These are phyloP conservation scores for Tulasnella sp. DNA, from an alignment of 768 basidiomycete species.

Conservation along the genomic window DNA sequence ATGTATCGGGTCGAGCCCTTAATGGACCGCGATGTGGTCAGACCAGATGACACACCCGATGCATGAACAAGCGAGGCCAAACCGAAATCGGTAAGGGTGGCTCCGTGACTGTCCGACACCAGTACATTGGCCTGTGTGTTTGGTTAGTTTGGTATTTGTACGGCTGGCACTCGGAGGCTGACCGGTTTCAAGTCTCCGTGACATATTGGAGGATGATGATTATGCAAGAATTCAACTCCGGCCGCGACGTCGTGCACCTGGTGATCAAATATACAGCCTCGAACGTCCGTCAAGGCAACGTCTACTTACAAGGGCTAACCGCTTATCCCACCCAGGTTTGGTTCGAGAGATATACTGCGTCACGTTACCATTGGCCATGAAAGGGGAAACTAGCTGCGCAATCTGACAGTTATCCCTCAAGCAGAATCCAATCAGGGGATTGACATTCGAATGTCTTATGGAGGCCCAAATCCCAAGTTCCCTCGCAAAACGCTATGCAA, in stretches of 20 bases:
- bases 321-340: too few relatives aligned
- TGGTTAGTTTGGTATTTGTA: neutral
- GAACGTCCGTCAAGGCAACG: too few relatives aligned
- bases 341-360: too few relatives aligned
- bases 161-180: neutral
- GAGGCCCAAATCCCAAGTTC: neutral
- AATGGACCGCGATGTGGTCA: neutral
- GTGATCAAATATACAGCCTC: neutral
- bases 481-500: neutral
- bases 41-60: neutral
- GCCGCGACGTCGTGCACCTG: neutral
- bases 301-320: too few relatives aligned
- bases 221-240: neutral
- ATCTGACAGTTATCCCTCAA: neutral
- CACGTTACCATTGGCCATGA: neutral
- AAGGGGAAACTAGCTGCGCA: neutral
- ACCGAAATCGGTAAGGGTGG: neutral
- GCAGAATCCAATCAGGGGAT: neutral
- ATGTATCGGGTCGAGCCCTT: neutral
- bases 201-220: neutral
- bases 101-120: neutral
- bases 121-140: neutral
- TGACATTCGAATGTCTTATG: neutral
- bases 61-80: neutral
- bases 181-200: neutral